These are phyloP conservation scores for Tilletia walkeri DNA, from an alignment of 1,284 basidiomycete species.

Conservation along the genomic window DNA sequence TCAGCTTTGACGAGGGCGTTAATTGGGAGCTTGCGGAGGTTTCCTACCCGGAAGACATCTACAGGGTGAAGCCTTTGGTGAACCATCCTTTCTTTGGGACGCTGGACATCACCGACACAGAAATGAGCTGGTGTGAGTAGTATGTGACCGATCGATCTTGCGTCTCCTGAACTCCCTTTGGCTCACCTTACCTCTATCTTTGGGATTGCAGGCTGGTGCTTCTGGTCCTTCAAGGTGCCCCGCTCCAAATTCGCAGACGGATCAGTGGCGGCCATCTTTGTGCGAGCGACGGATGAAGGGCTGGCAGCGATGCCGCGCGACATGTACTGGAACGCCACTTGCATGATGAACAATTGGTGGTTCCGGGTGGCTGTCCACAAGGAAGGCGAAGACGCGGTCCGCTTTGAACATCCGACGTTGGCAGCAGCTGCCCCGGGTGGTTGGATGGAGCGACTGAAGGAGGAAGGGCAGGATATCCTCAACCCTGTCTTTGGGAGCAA, in stretches of 20 bases:
- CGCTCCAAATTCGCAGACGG: slow-evolving; percentile 57
- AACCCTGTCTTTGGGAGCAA: slow-evolving; percentile 58
- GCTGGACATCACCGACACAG: slow-evolving; percentile 62
- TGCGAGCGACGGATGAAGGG: slow-evolving; percentile 66
- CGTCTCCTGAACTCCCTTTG: not conserved
- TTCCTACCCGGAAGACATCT: slow-evolving; percentile 64
- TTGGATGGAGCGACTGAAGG: slow-evolving; percentile 68
- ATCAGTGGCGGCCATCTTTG: slow-evolving; percentile 60
- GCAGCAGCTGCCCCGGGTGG: slow-evolving; percentile 63
- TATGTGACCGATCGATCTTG: not conserved
- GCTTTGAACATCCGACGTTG: slow-evolving; percentile 67
- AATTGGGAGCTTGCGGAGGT: slow-evolving; percentile 64
- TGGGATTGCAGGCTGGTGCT: slow-evolving; percentile 62
- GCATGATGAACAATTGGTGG: slow-evolving; percentile 67
- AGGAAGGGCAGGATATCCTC: slow-evolving; percentile 60
- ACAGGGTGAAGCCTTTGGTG: slow-evolving; percentile 57
- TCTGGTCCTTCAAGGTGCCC: slow-evolving; percentile 63
- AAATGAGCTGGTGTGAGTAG: slow-evolving; percentile 61
- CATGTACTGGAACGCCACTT: slow-evolving; percentile 61
- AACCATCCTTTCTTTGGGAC: slow-evolving; percentile 55
- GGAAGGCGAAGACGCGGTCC: slow-evolving; percentile 54
- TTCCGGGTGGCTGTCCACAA: slow-evolving; percentile 64
- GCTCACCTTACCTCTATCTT: not conserved
- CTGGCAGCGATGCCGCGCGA: slow-evolving; percentile 61
- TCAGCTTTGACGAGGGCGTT: slow-evolving; percentile 65